These are phyloP conservation scores for Rhynchospora breviuscula DNA, from an alignment of 176 grass and related monocot species.

Conservation along the genomic window DNA sequence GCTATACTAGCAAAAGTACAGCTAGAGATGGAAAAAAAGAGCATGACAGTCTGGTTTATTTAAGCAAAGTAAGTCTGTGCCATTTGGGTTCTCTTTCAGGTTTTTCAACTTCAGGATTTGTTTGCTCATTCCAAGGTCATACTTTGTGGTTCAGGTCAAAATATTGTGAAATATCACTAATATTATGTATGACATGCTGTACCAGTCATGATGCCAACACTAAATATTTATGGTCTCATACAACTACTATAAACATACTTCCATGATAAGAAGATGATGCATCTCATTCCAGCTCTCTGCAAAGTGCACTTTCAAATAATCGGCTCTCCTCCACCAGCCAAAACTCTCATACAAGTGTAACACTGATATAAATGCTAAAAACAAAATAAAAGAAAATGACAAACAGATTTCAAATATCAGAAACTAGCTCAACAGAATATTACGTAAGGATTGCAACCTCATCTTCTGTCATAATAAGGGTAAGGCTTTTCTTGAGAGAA, in stretches of 20 bases:
- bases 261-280: conserved; percentile 96
- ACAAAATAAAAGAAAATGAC: conserved; percentile 23
- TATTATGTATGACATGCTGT: background rate
- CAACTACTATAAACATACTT: conserved; percentile 34
- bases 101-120: background rate
- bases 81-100: background rate
- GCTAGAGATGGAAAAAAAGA: background rate
- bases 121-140: background rate
- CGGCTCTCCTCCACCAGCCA: conserved; percentile 78
- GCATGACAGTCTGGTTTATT: background rate
- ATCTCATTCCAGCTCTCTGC: conserved; percentile 93
- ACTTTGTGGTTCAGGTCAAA: background rate
- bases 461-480: too few relatives aligned
- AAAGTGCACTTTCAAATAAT: conserved; percentile 97
- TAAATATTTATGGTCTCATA: background rate
- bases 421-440: background rate
- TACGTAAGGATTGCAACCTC: background rate
- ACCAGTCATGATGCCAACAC: background rate
- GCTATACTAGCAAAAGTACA: background rate
- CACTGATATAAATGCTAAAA: conserved; percentile 88
- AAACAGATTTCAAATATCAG: background rate
- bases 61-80: background rate
- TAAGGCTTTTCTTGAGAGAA: too few relatives aligned
- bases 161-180: background rate
- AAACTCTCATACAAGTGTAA: conserved; percentile 95